Evolutionary conservation across 768 basidiomycete species (phyloP).

Genomic region (Pulveroboletus sp.): DNA sequence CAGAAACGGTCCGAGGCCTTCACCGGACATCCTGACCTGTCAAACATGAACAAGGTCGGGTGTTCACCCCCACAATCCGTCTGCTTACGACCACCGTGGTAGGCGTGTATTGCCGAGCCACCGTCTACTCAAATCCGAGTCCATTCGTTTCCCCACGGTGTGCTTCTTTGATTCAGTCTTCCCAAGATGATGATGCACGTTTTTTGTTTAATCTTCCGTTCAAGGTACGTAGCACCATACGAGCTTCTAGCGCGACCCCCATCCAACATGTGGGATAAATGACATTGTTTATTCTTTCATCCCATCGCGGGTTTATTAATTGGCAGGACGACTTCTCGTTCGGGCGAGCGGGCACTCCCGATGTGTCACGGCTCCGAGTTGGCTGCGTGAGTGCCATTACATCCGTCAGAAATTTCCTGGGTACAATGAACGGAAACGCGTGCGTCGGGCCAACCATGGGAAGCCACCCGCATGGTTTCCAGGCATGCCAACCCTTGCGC

Average conservation of each 20-base stretch:
- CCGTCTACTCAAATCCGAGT: background rate
- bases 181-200: conserved; percentile 4
- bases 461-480: background rate
- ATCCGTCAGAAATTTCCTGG: background rate
- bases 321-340: background rate
- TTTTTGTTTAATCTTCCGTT: conserved; percentile 11
- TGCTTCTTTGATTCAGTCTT: conserved; percentile 11
- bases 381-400: background rate
- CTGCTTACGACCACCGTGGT: conserved; percentile 5
- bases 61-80: background rate
- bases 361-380: background rate
- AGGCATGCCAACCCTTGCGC: background rate
- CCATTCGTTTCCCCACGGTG: conserved; percentile 9
- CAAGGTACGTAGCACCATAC: background rate
- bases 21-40: background rate
- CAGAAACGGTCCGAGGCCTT: background rate
- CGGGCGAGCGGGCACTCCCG: background rate
- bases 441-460: background rate
- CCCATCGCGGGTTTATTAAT: background rate
- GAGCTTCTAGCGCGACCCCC: conserved; percentile 4
- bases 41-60: conserved; percentile 13
- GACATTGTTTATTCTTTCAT: background rate
- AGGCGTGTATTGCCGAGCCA: background rate
- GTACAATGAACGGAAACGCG: background rate
- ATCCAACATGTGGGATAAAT: conserved; percentile 7